Evolutionary conservation across 208 protist genomes (phyloP), one percentile per base, ranked within the genome.

Genomic region (Vickermania ingenoplastis): DNA sequence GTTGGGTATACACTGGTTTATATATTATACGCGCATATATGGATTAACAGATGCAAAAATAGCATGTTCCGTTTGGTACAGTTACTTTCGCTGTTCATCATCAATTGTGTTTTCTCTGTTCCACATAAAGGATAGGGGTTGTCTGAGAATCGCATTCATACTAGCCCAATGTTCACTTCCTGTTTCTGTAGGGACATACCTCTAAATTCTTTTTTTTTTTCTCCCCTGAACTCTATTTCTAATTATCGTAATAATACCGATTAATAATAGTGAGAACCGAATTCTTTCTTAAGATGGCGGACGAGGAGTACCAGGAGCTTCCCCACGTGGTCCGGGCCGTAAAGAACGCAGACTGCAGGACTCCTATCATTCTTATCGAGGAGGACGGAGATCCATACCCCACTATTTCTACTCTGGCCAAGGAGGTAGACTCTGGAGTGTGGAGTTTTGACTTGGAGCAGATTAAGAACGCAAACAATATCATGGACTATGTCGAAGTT

Each of bases 401-500:
- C 53, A 85, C 83, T 11, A 71, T 92, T 7, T 79, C 71, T 64
- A 68, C 63, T 22, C 60, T 95, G 28, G 89, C 86, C 7, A 81
- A 73, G 41, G 59, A 88, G 45, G 55, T 53, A 25, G 31, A 76
- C 2, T 89, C 78, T 1, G 75, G 81, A 0, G 89, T 95, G 49
- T 95, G 89, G 86, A 70, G 69, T 45, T 89, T 95, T 64, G 86
- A 88, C 54, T 57, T 89, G 4, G 63, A 75, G 2, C 21, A 69
- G 28, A 61, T 72, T 31, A 69, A 77, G 41, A 92, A 75, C 51
- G 69, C 69, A 53, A 67, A 83, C 53, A 91, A 93, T 67, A 73
- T 83, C 11, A 69, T 88, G 67, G 89, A 92, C 63, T 95, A 95
- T 68, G 74, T 95, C 29, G 89, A 95, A 22, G 81, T 95, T 24